These are phyloP conservation scores for Aspergillus nanangensis DNA, from an alignment of 495 filamentous ascomycete species.

Conservation along the genomic window DNA sequence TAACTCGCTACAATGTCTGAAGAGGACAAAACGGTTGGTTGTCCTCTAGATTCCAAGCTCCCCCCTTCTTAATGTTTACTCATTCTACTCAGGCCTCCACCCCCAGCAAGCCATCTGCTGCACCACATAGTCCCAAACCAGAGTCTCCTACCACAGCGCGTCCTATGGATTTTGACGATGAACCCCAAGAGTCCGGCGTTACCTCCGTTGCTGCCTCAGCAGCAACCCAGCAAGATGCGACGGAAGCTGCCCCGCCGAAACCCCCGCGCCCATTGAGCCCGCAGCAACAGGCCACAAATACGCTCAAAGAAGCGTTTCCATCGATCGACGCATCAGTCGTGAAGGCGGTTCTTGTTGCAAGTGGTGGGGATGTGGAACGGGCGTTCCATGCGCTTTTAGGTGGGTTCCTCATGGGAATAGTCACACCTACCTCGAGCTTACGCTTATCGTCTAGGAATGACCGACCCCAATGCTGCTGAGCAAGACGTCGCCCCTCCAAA, in stretches of 20 bases:
- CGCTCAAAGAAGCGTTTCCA: constrained; percentile 91
- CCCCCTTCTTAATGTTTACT: constrained; percentile 12
- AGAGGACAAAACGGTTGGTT: constrained; percentile 36
- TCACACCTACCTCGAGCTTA: no score
- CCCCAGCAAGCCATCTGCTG: constrained; percentile 29
- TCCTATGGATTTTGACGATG: constrained; percentile 83
- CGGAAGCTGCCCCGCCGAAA: constrained; percentile 66
- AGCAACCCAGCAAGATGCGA: constrained; percentile 27
- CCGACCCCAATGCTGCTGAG: constrained; percentile 79
- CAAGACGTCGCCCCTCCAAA: constrained; percentile 61
- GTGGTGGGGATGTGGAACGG: constrained; percentile 82
- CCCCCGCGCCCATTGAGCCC: constrained; percentile 82
- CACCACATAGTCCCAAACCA: constrained; percentile 39
- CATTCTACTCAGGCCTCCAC: constrained; percentile 20
- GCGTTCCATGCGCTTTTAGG: constrained; percentile 94
- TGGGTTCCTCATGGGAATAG: no score
- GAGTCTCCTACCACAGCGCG: constrained; percentile 85
- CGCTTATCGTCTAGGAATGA: constrained; percentile 65
- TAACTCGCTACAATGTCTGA: constrained; percentile 29
- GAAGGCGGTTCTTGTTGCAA: constrained; percentile 82
- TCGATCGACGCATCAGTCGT: constrained; percentile 74
- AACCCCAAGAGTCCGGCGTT: constrained; percentile 60
- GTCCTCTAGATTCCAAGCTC: constrained; percentile 1
- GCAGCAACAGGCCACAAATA: constrained; percentile 78
- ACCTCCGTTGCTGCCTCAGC: constrained; percentile 32